Evolutionary conservation across 331 rosid species (phyloP).

Genomic region (Quercus phellos): DNA sequence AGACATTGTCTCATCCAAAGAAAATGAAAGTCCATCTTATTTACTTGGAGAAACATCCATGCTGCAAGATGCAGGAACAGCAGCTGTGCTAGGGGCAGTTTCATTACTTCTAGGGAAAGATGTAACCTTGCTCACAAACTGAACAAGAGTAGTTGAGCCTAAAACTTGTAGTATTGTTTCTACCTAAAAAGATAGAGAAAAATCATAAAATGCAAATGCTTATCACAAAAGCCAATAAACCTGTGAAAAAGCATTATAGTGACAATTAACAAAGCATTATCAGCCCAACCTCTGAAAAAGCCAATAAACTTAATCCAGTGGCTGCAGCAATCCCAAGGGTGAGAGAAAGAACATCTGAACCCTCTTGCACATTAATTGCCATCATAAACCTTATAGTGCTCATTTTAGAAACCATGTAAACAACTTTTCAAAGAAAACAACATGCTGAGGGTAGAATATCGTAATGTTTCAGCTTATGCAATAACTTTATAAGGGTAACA

Average conservation of each 20-base stretch:
- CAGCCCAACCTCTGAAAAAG: slow-evolving; percentile 71
- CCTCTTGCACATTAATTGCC: slow-evolving; percentile 50
- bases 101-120: slow-evolving; percentile 30
- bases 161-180: slow-evolving; percentile 84
- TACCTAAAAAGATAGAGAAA: slow-evolving; percentile 36
- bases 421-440: slow-evolving; percentile 1
- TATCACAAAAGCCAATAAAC: background rate
- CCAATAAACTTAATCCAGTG: slow-evolving; percentile 64
- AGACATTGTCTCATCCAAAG: slow-evolving; percentile 82
- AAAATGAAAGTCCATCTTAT: slow-evolving; percentile 72
- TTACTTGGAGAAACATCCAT: slow-evolving; percentile 72
- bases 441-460: background rate
- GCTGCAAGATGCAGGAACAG: slow-evolving; percentile 28
- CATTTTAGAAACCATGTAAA: background rate
- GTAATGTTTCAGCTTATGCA: background rate
- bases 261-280: background rate
- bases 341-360: slow-evolving; percentile 52
- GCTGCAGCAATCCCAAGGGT: slow-evolving; percentile 76
- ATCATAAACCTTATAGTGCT: slow-evolving; percentile 16
- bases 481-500: background rate
- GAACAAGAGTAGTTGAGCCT: slow-evolving; percentile 85
- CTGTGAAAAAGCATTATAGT: background rate
- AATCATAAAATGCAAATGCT: slow-evolving; percentile 5
- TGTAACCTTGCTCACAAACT: slow-evolving; percentile 61
- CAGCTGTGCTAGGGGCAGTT: slow-evolving; percentile 21